A percentile compares a stretch with the other conserved stretches of the same genome.
Evolutionary conservation across 2,329 filamentous ascomycete species (phyloP).

Genomic region (Ilyonectria mors-panacis): DNA sequence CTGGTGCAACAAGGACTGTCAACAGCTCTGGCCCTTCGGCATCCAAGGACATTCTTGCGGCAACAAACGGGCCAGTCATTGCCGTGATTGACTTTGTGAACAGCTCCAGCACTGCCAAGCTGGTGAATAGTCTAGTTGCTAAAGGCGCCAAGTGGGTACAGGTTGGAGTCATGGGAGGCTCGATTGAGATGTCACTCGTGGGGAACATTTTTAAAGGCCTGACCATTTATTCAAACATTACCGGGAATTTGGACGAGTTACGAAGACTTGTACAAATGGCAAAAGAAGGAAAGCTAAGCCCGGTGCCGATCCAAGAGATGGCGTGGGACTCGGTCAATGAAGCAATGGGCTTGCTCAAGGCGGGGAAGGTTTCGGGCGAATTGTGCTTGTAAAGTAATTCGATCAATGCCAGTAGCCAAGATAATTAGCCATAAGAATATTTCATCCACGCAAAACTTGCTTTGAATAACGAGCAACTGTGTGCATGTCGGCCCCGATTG

Average conservation of each 20-base stretch:
- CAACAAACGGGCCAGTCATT: constrained; percentile 25
- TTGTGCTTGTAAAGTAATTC: constrained; percentile 21
- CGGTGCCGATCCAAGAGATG: constrained; percentile 24
- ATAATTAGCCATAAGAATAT: too few relatives aligned
- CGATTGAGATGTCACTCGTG: constrained; percentile 30
- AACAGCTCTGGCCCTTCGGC: constrained; percentile 15
- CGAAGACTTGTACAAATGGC: constrained; percentile 20
- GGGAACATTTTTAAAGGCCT: constrained; percentile 32
- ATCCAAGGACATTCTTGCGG: constrained; percentile 18
- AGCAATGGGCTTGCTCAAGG: constrained; percentile 30
- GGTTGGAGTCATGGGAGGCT: constrained; percentile 33
- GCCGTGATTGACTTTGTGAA: constrained; percentile 32
- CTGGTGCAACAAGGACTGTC: constrained; percentile 28
- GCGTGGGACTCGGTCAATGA: constrained; percentile 29
- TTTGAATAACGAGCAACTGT: too few relatives aligned
- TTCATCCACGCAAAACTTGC: too few relatives aligned
- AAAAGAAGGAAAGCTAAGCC: constrained; percentile 20
- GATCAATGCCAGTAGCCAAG: too few relatives aligned
- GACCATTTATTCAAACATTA: constrained; percentile 32
- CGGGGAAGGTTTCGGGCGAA: constrained; percentile 23
- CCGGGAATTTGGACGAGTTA: constrained; percentile 25
- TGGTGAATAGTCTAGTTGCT: constrained; percentile 20
- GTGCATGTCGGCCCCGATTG: too few relatives aligned
- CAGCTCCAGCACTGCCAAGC: constrained; percentile 17
- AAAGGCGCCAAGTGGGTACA: constrained; percentile 34